These are phyloP conservation scores for Ophiostoma pallidulum DNA, from an alignment of 2,329 filamentous ascomycete genomes.

Conservation along the genomic window DNA sequence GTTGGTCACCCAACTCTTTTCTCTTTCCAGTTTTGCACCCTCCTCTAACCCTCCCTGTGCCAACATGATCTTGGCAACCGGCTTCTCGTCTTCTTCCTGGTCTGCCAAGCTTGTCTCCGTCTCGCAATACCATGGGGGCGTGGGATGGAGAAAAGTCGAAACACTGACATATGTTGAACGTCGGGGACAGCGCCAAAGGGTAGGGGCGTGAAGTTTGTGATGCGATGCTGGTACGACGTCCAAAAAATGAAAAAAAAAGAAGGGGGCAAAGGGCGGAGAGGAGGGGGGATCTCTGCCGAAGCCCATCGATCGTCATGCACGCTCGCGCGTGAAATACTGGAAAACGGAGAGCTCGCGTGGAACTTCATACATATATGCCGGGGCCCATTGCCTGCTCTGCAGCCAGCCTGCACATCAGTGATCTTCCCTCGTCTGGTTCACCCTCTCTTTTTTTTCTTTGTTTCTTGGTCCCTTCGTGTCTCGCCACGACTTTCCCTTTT, in stretches of 20 bases:
- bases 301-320: constrained; percentile 3
- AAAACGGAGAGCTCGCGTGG: too few relatives aligned
- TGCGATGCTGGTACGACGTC: constrained; percentile 2
- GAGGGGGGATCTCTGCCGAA: background rate
- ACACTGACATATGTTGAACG: background rate
- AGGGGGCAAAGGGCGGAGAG: background rate
- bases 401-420: constrained; percentile 9
- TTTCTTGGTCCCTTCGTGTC: constrained; percentile 2
- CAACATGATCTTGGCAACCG: background rate
- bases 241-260: too few relatives aligned
- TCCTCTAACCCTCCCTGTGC: background rate
- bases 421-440: too few relatives aligned
- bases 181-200: background rate
- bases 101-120: constrained; percentile 9
- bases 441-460: constrained; percentile 1
- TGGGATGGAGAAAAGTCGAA: background rate
- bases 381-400: background rate
- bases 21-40: background rate
- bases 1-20: too few relatives aligned
- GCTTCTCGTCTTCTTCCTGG: background rate
- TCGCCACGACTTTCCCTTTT: constrained; percentile 13
- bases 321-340: background rate
- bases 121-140: background rate
- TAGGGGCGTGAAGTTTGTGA: constrained; percentile 1
- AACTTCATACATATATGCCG: constrained; percentile 6